Evolutionary conservation across 2,329 filamentous ascomycete species (phyloP).

Genomic region (Epichloe coenophiala): DNA sequence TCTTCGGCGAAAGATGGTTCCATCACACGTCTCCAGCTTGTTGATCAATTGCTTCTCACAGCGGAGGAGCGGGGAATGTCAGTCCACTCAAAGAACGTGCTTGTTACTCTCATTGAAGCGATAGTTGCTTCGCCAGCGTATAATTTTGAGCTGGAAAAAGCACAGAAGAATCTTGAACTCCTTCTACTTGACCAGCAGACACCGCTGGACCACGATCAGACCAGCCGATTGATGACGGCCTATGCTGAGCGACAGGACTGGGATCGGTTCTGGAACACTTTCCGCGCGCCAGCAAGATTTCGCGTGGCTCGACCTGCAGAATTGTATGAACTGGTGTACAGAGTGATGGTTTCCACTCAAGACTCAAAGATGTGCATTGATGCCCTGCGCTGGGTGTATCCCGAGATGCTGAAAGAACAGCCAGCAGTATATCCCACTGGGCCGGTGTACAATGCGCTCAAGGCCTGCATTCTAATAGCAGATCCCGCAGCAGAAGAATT

Average conservation of each 20-base stretch:
- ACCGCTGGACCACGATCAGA: conserved; percentile 25
- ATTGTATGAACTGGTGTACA: conserved; percentile 43
- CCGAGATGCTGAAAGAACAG: conserved; percentile 44
- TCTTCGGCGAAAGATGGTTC: conserved; percentile 9
- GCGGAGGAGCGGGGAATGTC: conserved; percentile 31
- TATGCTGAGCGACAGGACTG: conserved; percentile 37
- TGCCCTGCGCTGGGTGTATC: conserved; percentile 38
- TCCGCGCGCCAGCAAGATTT: conserved; percentile 40
- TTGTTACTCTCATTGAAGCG: conserved; percentile 33
- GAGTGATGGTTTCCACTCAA: conserved; percentile 29
- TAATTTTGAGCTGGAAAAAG: conserved; percentile 20
- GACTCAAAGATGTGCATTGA: conserved; percentile 31
- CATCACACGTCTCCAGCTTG: conserved; percentile 21
- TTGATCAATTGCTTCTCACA: conserved; percentile 29
- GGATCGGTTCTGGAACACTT: conserved; percentile 46
- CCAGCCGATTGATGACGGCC: conserved; percentile 29
- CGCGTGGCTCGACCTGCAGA: conserved; percentile 31
- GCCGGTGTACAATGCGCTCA: conserved; percentile 32
- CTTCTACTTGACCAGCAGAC: conserved; percentile 26
- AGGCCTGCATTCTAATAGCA: conserved; percentile 39
- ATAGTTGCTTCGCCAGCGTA: conserved; percentile 20
- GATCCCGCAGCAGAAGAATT: conserved; percentile 34
- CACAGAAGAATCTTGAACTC: conserved; percentile 31
- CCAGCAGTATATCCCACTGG: conserved; percentile 32
- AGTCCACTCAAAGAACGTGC: conserved; percentile 31